Evolutionary conservation across 805 yeast genomes (phyloP), one percentile per base, ranked within the genome.

Genomic region (Ascoidea tarda): DNA sequence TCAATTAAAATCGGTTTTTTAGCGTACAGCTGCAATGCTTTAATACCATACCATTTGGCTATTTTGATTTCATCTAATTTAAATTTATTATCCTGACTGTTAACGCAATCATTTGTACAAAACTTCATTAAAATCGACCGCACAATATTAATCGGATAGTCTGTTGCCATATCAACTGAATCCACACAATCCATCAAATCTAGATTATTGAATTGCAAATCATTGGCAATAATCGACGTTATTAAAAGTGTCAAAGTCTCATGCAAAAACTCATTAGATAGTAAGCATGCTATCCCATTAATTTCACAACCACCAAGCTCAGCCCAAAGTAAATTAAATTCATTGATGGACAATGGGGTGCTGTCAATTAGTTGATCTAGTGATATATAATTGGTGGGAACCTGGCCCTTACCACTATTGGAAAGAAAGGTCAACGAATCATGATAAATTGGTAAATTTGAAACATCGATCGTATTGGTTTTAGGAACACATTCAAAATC

Each of bases 31-130:
- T 64, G 62, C 28, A 87, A 67, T 0, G 81, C 68, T 51, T 73
- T 69, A 1, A 76, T 60, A 0, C 95, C 95, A 58, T 78, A 79
- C 85, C 88, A 86, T 49, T 60, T 62, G 1, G 82, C 72, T 2
- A 84, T 71, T 45, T 62, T 62, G 2, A 56, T 58, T 50, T 67
- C 66, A 55, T 82, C 72, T 8, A 86, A 58, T 21, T 58, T 55
- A 59, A 68, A 73, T 5, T 61, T 61, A 49, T 55, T 59, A 12
- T 54, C 59, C 2, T 67, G 71, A 14, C 55, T 55, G 0, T 78
- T 68, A 52, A 72, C 66, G 50, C 69, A 63, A n/a, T 63, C 59
- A 42, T 60, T 66, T 6, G 61, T 64, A 28, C 61, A 66, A 53
- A 69, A 60, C 51, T 58, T 54, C 48, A 16, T 46, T 32, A 50